Percentiles rank a stretch among this genome's conserved stretches.
Evolutionary conservation across 2,329 filamentous ascomycete species (phyloP).

Genomic region (Myriosclerotinia scirpicola): DNA sequence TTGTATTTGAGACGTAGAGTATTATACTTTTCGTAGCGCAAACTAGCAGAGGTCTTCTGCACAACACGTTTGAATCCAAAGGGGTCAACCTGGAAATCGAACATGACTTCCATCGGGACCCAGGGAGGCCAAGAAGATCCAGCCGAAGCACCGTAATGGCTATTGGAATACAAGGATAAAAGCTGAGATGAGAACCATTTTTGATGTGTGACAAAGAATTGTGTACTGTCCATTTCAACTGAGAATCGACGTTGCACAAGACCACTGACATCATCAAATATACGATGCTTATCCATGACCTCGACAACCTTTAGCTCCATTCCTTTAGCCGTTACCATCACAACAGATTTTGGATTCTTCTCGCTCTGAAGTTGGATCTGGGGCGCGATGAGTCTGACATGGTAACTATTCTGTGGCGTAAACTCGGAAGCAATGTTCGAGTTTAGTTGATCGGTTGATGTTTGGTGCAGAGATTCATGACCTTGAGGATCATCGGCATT

Average conservation of each 20-base stretch:
- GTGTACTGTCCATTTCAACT: constrained; percentile 93
- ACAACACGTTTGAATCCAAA: constrained; percentile 98
- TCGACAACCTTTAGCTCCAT: constrained; percentile 98
- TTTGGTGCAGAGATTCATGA: constrained; percentile 40
- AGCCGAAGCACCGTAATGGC: constrained; percentile 80
- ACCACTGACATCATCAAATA: constrained; percentile 90
- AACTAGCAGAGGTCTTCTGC: constrained; percentile 89
- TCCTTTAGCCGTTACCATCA: constrained; percentile 92
- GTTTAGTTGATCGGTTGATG: constrained; percentile 61
- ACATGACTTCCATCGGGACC: constrained; percentile 98
- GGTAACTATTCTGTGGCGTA: constrained; percentile 87
- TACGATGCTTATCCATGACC: constrained; percentile 93
- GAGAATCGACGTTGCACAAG: constrained; percentile 93
- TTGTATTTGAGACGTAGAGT: constrained; percentile 95
- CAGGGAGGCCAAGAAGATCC: constrained; percentile 95
- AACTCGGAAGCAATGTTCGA: constrained; percentile 85
- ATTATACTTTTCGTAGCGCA: constrained; percentile 98
- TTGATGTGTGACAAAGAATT: constrained; percentile 96
- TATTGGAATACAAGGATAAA: constrained; percentile 90
- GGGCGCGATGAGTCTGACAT: constrained; percentile 90
- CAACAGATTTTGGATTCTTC: constrained; percentile 95
- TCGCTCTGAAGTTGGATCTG: constrained; percentile 98
- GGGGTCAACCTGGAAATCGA: constrained; percentile 88
- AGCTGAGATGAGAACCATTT: constrained; percentile 84
- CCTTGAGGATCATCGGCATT: constrained; percentile 58